These are phyloP conservation scores for Ceratonia siliqua DNA, from an alignment of 306 rosid genomes.

Conservation along the genomic window DNA sequence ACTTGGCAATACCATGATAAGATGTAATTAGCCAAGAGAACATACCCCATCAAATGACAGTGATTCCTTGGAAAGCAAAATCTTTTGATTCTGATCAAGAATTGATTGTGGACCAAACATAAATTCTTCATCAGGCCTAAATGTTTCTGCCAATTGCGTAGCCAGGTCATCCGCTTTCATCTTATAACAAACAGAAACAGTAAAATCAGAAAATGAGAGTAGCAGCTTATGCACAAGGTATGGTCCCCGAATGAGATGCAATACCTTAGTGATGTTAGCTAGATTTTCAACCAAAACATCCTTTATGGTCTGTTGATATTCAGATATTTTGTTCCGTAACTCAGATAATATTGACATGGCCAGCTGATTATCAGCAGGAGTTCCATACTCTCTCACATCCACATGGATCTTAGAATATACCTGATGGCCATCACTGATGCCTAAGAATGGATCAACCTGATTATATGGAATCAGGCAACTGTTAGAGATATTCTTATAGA, in stretches of 20 bases:
- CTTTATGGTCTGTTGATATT: conserved; percentile 50
- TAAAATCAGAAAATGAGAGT: conserved; percentile 20
- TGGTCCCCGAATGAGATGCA: conserved; percentile 15
- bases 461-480: conserved; percentile 15
- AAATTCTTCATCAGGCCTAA: conserved; percentile 85
- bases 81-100: conserved; percentile 52
- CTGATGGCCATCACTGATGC: conserved; percentile 72
- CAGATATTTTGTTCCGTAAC: conserved; percentile 57
- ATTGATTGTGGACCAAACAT: conserved; percentile 79
- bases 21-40: not conserved
- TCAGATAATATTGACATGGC: conserved; percentile 63
- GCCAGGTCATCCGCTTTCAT: conserved; percentile 62
- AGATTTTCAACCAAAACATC: conserved; percentile 65
- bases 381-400: conserved; percentile 64
- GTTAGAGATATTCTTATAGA: conserved; percentile 7
- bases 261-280: conserved; percentile 66
- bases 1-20: not conserved
- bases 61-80: conserved; percentile 40
- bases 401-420: conserved; percentile 64
- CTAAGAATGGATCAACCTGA: conserved; percentile 88
- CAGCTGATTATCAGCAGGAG: conserved; percentile 65
- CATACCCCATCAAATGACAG: conserved; percentile 50
- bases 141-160: conserved; percentile 64
- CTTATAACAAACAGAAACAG: conserved; percentile 58
- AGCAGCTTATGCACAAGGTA: not conserved